These are phyloP conservation scores for Aristolochia fimbriata DNA, from an alignment of 164 flowering plant genomes.

Conservation along the genomic window DNA sequence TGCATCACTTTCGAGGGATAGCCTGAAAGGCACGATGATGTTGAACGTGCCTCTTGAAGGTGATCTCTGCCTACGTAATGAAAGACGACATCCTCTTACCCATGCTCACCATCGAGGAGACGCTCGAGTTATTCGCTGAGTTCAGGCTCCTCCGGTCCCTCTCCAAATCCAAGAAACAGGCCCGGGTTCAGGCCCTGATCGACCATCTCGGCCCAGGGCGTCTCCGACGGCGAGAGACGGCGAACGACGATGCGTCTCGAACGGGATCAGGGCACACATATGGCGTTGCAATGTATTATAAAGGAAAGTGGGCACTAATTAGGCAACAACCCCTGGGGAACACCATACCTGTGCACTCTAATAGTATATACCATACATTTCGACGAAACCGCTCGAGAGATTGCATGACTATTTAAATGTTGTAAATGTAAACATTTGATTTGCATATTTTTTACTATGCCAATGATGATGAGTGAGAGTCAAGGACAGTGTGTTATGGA, in stretches of 20 bases:
- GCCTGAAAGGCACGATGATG: slow-evolving; percentile 51
- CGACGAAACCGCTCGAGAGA: too few species aligned
- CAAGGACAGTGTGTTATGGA: too few species aligned
- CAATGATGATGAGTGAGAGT: too few species aligned
- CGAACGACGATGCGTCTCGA: slow-evolving; percentile 51
- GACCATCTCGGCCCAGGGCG: slow-evolving; percentile 59
- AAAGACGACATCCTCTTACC: slow-evolving; percentile 58
- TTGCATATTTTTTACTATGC: too few species aligned
- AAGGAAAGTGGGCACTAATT: too few species aligned
- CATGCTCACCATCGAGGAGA: slow-evolving; percentile 59
- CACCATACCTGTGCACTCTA: too few species aligned
- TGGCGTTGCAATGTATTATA: too few species aligned
- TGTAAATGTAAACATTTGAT: too few species aligned
- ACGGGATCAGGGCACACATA: too few species aligned
- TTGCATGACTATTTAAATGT: too few species aligned
- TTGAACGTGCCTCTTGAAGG: slow-evolving; percentile 55
- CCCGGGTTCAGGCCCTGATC: slow-evolving; percentile 45
- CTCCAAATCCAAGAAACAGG: slow-evolving; percentile 42
- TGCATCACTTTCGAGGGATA: slow-evolving; percentile 50
- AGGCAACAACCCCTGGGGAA: too few species aligned
- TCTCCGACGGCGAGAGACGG: slow-evolving; percentile 70
- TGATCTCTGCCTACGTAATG: slow-evolving; percentile 65
- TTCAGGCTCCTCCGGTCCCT: slow-evolving; percentile 44
- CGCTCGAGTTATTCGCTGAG: slow-evolving; percentile 57
- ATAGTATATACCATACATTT: too few species aligned